Percentiles rank a stretch among this genome's conserved stretches.
Conservation (phyloP, 495 filamentous ascomycete species). For the Penicillium verhagenii region DNA sequence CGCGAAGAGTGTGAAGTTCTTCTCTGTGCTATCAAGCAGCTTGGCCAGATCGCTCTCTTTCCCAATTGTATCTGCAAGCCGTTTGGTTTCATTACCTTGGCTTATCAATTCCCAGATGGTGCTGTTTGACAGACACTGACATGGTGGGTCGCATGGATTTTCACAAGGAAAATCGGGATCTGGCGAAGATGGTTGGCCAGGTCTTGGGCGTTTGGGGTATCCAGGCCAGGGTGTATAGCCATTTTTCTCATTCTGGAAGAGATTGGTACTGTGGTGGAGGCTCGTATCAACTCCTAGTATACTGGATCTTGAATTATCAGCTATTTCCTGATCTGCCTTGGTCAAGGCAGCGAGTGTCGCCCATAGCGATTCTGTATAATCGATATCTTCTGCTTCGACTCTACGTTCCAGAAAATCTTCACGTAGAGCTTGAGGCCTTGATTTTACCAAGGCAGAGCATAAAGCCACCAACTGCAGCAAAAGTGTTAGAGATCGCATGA, state of each 20-base stretch:
- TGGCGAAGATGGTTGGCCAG: not conserved
- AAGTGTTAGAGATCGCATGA: not conserved
- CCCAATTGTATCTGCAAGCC: conserved; percentile 69
- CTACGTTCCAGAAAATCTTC: too few relatives aligned
- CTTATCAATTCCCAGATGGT: conserved; percentile 79
- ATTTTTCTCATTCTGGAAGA: too few relatives aligned
- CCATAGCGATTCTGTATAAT: too few relatives aligned
- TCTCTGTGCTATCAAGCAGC: conserved; percentile 63
- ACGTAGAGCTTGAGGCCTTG: not conserved
- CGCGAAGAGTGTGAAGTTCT: conserved; percentile 78
- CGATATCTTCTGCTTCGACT: too few relatives aligned
- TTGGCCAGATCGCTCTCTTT: conserved; percentile 67
- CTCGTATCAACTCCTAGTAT: too few relatives aligned
- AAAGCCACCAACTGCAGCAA: not conserved
- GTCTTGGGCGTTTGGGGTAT: not conserved
- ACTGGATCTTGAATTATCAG: too few relatives aligned
- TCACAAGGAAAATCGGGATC: not conserved
- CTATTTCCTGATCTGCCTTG: too few relatives aligned
- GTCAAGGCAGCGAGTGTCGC: too few relatives aligned
- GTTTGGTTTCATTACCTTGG: conserved; percentile 69
- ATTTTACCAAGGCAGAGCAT: not conserved
- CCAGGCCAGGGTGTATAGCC: too few relatives aligned
- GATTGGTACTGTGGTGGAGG: too few relatives aligned
- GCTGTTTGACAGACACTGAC: conserved; percentile 46
- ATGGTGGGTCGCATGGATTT: conserved; percentile 16